phyloP scores from a whole-genome alignment of 2,329 filamentous ascomycete genomes.

The Pleoardoris graminearum region DNA sequence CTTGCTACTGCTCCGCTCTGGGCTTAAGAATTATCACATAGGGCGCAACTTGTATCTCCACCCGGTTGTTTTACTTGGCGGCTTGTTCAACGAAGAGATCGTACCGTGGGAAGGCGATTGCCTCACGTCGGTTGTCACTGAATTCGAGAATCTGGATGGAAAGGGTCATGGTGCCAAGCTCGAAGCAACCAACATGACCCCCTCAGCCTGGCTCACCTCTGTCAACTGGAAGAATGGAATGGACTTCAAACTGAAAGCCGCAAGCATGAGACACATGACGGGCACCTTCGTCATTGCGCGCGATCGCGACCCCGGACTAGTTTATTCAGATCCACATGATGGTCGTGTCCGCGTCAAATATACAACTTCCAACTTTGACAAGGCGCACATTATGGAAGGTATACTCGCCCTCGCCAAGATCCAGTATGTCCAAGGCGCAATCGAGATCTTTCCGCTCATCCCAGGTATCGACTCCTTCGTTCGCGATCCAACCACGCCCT shows the following conservation, averaged over 20 bases:
- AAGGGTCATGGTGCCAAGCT: conserved; percentile 82
- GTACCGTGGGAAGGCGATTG: conserved; percentile 70
- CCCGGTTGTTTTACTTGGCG: conserved; percentile 63
- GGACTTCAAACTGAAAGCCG: conserved; percentile 71
- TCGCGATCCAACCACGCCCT: conserved; percentile 38
- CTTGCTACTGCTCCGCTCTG: conserved; percentile 74
- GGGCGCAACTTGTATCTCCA: conserved; percentile 83
- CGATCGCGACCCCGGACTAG: conserved; percentile 74
- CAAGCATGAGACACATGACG: conserved; percentile 70
- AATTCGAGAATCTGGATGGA: conserved; percentile 80
- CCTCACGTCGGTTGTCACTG: conserved; percentile 74
- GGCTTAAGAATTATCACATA: conserved; percentile 78
- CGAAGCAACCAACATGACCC: conserved; percentile 76
- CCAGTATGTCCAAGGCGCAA: conserved; percentile 75
- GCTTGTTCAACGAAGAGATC: conserved; percentile 70
- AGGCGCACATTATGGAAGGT: conserved; percentile 71
- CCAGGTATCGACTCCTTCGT: conserved; percentile 67
- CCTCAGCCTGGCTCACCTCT: conserved; percentile 64
- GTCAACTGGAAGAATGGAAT: conserved; percentile 70
- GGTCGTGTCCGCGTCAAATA: conserved; percentile 72
- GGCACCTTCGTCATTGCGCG: conserved; percentile 74
- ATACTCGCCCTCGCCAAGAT: conserved; percentile 74
- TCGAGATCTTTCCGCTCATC: conserved; percentile 72
- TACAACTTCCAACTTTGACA: conserved; percentile 70
- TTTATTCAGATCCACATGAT: conserved; percentile 71